phyloP scores from a whole-genome alignment of 148 eudicot genomes.

The Rhododendron kiyosumense region DNA sequence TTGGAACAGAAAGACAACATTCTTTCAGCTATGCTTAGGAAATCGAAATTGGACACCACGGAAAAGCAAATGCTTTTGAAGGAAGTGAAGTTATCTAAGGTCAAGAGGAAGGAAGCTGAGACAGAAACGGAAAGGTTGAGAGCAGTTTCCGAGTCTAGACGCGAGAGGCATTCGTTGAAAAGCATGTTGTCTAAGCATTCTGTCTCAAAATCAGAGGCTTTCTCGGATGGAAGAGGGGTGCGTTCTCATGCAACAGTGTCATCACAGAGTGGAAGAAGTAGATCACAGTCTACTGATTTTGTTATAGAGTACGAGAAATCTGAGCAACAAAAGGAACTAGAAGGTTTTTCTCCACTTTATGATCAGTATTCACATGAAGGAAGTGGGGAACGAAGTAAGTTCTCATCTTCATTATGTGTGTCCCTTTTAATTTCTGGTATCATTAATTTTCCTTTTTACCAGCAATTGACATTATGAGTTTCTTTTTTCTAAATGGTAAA shows the following conservation, averaged over 20 bases:
- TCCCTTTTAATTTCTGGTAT: not conserved
- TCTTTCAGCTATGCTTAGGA: constrained; percentile 74
- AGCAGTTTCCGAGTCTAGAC: constrained; percentile 43
- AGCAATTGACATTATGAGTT: not conserved
- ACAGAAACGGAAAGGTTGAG: constrained; percentile 39
- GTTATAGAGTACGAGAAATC: constrained; percentile 30
- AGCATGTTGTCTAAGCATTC: constrained; percentile 57
- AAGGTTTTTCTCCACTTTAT: constrained; percentile 19
- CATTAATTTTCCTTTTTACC: not conserved
- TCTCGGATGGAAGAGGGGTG: constrained; percentile 22
- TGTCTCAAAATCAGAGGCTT: constrained; percentile 32
- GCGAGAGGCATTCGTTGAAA: constrained; percentile 53
- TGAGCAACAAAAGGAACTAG: constrained; percentile 31
- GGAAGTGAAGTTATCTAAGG: constrained; percentile 59
- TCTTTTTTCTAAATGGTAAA: not conserved
- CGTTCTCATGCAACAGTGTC: constrained; percentile 17
- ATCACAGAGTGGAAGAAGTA: constrained; percentile 18
- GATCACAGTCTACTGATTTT: constrained; percentile 20
- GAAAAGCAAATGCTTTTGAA: constrained; percentile 61
- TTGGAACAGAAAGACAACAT: constrained; percentile 78
- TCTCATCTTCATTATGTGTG: constrained; percentile 3
- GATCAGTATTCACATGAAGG: constrained; percentile 30
- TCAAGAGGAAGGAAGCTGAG: constrained; percentile 53
- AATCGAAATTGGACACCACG: constrained; percentile 50
- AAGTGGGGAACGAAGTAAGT: constrained; percentile 42